Percentiles rank a stretch among this genome's conserved stretches.
These are phyloP conservation scores for Echria macrotheca DNA, from an alignment of 495 filamentous ascomycete species.

Conservation along the genomic window DNA sequence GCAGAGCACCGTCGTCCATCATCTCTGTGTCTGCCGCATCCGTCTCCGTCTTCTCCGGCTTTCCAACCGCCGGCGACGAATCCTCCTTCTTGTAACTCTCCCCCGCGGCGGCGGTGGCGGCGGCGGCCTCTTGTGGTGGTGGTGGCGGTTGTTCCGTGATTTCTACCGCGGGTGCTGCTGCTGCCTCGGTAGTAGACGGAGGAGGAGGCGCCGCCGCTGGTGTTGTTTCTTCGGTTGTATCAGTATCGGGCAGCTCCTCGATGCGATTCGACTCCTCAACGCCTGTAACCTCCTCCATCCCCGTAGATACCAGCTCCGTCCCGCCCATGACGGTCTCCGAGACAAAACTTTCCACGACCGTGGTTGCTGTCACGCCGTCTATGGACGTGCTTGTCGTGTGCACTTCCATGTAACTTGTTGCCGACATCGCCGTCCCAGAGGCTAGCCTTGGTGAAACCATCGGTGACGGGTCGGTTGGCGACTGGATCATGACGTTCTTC, in stretches of 20 bases:
- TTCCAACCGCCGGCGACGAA: not conserved
- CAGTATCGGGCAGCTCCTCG: conserved; percentile 1
- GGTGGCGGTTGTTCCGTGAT: not conserved
- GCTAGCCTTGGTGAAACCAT: conserved; percentile 6
- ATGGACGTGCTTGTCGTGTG: conserved; percentile 4
- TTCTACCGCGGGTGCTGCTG: not conserved
- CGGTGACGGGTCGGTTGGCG: conserved; percentile 29
- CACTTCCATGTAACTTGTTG: conserved; percentile 14
- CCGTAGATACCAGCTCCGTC: not conserved
- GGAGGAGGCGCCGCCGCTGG: not conserved
- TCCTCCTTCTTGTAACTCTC: not conserved
- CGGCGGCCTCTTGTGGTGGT: not conserved
- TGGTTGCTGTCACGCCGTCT: conserved; percentile 6
- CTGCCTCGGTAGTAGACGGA: too few species aligned
- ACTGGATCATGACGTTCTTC: conserved; percentile 39
- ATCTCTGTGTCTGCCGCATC: not conserved
- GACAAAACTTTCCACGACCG: not conserved
- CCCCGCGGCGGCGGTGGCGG: not conserved
- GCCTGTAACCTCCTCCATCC: too few species aligned
- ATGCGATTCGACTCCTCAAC: not conserved
- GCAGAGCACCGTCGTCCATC: not conserved
- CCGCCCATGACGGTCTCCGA: conserved; percentile 3
- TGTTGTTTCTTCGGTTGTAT: not conserved
- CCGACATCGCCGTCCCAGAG: conserved; percentile 1
- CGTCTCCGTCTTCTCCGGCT: not conserved